phyloP scores from a whole-genome alignment of 2,329 filamentous ascomycete species.

The Daldinia sp. region DNA sequence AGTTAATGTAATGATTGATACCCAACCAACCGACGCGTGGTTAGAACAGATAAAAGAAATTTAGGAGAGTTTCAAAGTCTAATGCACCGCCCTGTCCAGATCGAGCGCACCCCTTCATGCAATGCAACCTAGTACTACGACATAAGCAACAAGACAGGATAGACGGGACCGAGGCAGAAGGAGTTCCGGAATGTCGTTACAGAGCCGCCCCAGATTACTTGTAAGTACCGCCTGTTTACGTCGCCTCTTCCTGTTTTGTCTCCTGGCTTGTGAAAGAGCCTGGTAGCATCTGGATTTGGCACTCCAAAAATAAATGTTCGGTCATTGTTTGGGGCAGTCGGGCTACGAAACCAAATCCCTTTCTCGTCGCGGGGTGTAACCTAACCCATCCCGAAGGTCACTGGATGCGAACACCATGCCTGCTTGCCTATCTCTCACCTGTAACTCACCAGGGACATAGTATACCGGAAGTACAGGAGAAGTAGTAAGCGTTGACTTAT shows the following conservation, averaged over 20 bases:
- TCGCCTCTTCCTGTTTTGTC: conserved; percentile 8
- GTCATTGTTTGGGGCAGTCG: conserved; percentile 29
- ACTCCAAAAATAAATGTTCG: conserved; percentile 39
- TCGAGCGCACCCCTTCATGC: conserved; percentile 38
- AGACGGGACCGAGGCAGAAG: conserved; percentile 33
- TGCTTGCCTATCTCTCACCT: conserved; percentile 9
- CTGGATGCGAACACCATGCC: conserved; percentile 14
- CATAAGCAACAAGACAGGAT: conserved; percentile 32
- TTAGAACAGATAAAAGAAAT: conserved; percentile 32
- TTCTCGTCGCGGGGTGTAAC: conserved; percentile 23
- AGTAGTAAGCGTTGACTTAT: conserved; percentile 5
- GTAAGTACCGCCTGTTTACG: conserved; percentile 18
- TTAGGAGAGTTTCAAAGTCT: conserved; percentile 39
- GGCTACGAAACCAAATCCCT: conserved; percentile 13
- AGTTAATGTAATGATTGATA: conserved; percentile 44
- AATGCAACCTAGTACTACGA: conserved; percentile 39
- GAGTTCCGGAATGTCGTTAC: conserved; percentile 34
- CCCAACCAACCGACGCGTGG: conserved; percentile 35
- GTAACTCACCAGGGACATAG: conserved; percentile 8
- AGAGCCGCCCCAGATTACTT: conserved; percentile 26
- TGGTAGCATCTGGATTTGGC: conserved; percentile 3
- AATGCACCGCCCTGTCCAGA: conserved; percentile 43
- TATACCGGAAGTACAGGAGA: conserved; percentile 8
- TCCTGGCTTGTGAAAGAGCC: conserved; percentile 30
- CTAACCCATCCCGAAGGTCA: conserved; percentile 15